phyloP scores from a whole-genome alignment of 2,329 filamentous ascomycete species.

The Cladosporium sp. region DNA sequence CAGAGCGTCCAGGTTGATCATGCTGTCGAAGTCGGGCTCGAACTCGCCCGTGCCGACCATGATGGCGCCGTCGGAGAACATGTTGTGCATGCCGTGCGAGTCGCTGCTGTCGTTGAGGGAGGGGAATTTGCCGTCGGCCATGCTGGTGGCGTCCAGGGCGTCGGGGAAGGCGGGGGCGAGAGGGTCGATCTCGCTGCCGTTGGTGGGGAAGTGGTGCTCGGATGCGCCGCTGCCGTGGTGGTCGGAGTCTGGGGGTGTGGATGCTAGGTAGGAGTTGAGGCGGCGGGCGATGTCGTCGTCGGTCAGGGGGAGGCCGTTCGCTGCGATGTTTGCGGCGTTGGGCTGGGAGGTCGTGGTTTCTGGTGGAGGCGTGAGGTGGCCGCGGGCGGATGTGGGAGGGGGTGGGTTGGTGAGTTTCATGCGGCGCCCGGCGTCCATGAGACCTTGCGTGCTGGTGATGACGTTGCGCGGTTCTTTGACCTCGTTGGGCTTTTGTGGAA shows the following conservation, averaged over 20 bases:
- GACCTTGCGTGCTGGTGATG: conserved; percentile 42
- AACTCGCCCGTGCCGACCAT: conserved; percentile 22
- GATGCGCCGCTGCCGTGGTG: conserved; percentile 14
- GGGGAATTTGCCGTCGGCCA: conserved; percentile 3
- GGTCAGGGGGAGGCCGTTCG: conserved; percentile 23
- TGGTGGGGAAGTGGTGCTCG: conserved; percentile 9
- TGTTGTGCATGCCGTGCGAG: neutral
- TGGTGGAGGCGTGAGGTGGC: conserved; percentile 28
- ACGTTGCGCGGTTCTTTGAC: conserved; percentile 28
- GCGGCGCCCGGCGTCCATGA: conserved; percentile 42
- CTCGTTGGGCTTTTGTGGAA: conserved; percentile 42
- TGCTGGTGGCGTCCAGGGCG: neutral
- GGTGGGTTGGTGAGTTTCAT: conserved; percentile 29
- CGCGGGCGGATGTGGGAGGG: conserved; percentile 4
- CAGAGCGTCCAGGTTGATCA: conserved; percentile 35
- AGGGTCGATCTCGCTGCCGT: conserved; percentile 1
- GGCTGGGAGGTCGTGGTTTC: neutral
- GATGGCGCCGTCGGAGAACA: conserved; percentile 13
- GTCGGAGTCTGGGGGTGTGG: conserved; percentile 44
- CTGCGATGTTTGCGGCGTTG: conserved; percentile 9
- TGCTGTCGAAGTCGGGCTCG: conserved; percentile 34
- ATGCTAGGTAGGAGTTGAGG: conserved; percentile 48
- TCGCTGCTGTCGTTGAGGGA: neutral
- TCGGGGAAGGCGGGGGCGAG: neutral
- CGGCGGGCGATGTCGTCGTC: conserved; percentile 46